Conservation (phyloP, 2,329 filamentous ascomycete species). For the Fusarium compactum region DNA sequence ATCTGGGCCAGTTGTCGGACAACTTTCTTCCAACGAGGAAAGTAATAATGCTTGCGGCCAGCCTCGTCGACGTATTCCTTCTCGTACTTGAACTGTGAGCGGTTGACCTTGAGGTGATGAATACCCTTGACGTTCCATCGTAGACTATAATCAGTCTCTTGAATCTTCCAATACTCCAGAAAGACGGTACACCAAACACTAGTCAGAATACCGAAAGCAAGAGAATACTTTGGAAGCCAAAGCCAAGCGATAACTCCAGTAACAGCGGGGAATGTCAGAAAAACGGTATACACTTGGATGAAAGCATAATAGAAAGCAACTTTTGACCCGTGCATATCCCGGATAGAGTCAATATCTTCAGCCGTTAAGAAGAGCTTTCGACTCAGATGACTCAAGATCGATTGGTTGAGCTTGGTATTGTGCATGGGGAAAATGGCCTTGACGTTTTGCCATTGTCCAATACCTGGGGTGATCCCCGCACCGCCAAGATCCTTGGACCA, state of each 20-base stretch:
- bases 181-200: conserved; percentile 79
- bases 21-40: conserved; percentile 73
- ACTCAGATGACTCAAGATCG: conserved; percentile 68
- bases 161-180: conserved; percentile 84
- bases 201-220: conserved; percentile 74
- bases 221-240: conserved; percentile 76
- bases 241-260: conserved; percentile 78
- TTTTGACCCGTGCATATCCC: conserved; percentile 73
- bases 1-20: conserved; percentile 75
- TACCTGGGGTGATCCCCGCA: conserved; percentile 69
- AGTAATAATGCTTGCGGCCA: conserved; percentile 71
- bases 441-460: conserved; percentile 71
- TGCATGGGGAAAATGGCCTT: conserved; percentile 73
- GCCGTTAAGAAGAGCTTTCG: conserved; percentile 62
- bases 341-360: conserved; percentile 68
- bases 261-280: conserved; percentile 75
- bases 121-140: conserved; percentile 80
- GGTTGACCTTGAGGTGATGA: conserved; percentile 72
- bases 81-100: conserved; percentile 74
- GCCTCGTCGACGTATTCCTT: conserved; percentile 71
- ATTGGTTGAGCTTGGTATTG: conserved; percentile 67
- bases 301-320: conserved; percentile 88
- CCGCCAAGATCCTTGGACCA: conserved; percentile 70
- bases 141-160: conserved; percentile 76
- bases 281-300: conserved; percentile 79